Base-by-base conservation (phyloP, 768 basidiomycete species). In the Tulasnella sp. region DNA sequence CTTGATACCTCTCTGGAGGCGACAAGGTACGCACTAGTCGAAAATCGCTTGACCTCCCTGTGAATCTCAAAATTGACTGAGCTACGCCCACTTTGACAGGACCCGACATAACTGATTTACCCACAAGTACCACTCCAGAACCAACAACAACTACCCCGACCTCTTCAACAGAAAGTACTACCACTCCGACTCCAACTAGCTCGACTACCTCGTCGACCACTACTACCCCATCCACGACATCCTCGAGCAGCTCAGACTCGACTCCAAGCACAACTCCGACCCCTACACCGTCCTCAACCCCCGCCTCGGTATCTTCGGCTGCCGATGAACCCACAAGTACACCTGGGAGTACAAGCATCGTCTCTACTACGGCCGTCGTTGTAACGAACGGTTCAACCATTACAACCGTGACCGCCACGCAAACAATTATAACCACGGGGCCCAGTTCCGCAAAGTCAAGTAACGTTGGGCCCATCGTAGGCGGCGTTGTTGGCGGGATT, bases 381-480 rank as follows among this genome's bases (percentile, higher is more conserved):
- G 48, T 72, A 0, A 72, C 60, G 60, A 79, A 79, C 34, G 78
- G 78, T n/a, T 50, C 31, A 5, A 72, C 69, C 14, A 24, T 72
- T 37, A 79, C 78, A 44, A 69, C 78, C 20, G 69, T 79, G 37
- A 41, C 54, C 20, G 60, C 78, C 31, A 79, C 78, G 22, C 42
- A 40, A 31, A 41, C 69, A 24, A 40, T 50, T 22, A 50, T 60
- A 31, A n/a, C 58, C 48, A 18, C 0, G 24, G 40, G 24, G 16
- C 31, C 40, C 34, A 72, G 40, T 40, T n/a, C 48, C 22, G 34
- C 5, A 22, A 34, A 34, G n/a, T 69, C 60, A 18, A 72, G 34
- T 31, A 64, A 79, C 41, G 44, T 41, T 42, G 78, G 78, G 9
- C 34, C 78, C 78, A 79, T 79, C 69, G 78, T 79, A 40, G 78